A percentile compares a stretch with the other conserved stretches of the same genome.
Conservation (phyloP, 2,329 filamentous ascomycete species). For the Calonectria crousiana region DNA sequence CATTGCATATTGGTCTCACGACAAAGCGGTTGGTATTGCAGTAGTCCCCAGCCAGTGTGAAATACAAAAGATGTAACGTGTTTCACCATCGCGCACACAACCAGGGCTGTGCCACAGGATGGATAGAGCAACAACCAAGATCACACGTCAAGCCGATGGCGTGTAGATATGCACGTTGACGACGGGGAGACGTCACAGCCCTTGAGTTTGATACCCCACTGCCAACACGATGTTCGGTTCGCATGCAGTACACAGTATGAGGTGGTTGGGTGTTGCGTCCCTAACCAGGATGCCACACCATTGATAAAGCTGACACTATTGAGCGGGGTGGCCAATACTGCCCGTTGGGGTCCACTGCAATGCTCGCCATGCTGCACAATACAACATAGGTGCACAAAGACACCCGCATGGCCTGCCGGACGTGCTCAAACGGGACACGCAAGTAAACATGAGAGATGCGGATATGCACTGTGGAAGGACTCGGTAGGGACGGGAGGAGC, state of each 20-base stretch:
- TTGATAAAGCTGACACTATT: background rate
- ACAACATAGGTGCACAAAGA: constrained; percentile 14
- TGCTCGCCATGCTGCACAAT: constrained; percentile 22
- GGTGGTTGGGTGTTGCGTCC: constrained; percentile 9
- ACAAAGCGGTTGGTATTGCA: constrained; percentile 1
- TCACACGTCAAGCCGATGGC: constrained; percentile 4
- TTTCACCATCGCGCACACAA: constrained; percentile 19
- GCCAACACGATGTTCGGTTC: constrained; percentile 19
- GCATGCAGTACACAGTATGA: constrained; percentile 16
- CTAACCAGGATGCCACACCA: background rate
- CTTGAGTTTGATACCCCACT: constrained; percentile 3
- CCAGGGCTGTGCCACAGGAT: constrained; percentile 9
- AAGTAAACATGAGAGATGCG: constrained; percentile 17
- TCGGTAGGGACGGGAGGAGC: constrained; percentile 51
- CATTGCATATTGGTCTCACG: background rate
- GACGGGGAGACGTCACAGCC: background rate
- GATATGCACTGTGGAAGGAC: constrained; percentile 34
- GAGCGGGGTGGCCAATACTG: background rate
- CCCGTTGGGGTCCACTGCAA: constrained; percentile 22
- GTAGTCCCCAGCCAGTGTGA: constrained; percentile 7
- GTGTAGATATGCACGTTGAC: constrained; percentile 9
- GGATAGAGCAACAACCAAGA: background rate
- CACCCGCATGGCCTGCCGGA: constrained; percentile 4
- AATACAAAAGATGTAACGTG: constrained; percentile 13
- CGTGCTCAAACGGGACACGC: constrained; percentile 11